Percentiles rank a stretch among this genome's conserved stretches.
Evolutionary conservation across 495 filamentous ascomycete genomes (phyloP).

Genomic region (Penicillium silybi): DNA sequence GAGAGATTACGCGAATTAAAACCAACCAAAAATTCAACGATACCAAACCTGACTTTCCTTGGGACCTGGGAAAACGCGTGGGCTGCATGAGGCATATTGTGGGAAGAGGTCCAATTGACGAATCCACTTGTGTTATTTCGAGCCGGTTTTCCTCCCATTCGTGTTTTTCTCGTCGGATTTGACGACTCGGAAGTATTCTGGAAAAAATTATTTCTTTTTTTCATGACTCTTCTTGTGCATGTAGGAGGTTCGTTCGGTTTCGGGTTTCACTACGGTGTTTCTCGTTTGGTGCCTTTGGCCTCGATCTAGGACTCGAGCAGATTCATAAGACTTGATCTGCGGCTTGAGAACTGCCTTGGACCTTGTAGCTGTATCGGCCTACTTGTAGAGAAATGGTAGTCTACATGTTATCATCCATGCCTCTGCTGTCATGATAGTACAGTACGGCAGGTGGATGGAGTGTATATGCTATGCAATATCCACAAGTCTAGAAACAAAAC

Average conservation of each 20-base stretch:
- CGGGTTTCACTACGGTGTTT: background rate
- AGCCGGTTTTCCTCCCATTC: slow-evolving; percentile 28
- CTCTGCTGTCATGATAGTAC: background rate
- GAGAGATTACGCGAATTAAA: slow-evolving; percentile 29
- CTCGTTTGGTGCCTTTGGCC: background rate
- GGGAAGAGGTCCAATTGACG: slow-evolving; percentile 26
- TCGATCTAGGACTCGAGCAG: background rate
- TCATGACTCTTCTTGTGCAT: slow-evolving; percentile 12
- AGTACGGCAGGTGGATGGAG: background rate
- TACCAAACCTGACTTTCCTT: slow-evolving; percentile 39
- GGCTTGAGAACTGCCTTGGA: background rate
- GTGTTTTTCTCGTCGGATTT: slow-evolving; percentile 27
- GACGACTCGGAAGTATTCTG: slow-evolving; percentile 27
- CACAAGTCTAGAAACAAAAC: background rate
- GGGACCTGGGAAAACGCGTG: slow-evolving; percentile 21
- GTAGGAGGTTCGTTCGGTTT: background rate
- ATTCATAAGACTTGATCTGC: background rate
- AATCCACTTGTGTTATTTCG: slow-evolving; percentile 29
- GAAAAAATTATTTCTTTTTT: slow-evolving; percentile 21
- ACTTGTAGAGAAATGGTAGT: background rate
- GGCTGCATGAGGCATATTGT: slow-evolving; percentile 30
- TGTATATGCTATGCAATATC: background rate
- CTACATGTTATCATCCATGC: background rate
- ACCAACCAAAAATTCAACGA: slow-evolving; percentile 36
- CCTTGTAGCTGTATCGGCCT: background rate